Evolutionary conservation across 1,139 yeast species (phyloP).

Genomic region (Pichia sp.): DNA sequence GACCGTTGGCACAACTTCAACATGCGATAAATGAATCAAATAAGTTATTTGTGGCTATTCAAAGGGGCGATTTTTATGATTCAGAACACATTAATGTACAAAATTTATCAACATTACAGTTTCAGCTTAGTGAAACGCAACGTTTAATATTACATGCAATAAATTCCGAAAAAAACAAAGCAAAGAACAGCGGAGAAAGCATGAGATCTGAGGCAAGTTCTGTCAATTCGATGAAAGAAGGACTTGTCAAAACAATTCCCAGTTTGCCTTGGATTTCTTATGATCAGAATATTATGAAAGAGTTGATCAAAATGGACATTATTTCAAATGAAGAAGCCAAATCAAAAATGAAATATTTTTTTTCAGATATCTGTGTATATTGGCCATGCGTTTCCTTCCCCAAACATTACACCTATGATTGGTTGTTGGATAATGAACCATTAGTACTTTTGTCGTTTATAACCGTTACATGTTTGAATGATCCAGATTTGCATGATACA

Average conservation of each 20-base stretch:
- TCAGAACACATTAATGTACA: conserved; percentile 19
- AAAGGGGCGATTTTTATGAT: conserved; percentile 14
- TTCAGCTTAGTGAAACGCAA: conserved; percentile 29
- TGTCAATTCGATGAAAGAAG: conserved; percentile 32
- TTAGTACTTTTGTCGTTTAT: conserved; percentile 42
- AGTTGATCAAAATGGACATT: conserved; percentile 34
- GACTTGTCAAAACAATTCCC: conserved; percentile 30
- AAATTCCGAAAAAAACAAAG: conserved; percentile 11
- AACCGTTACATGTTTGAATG: conserved; percentile 44
- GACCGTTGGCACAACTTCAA: conserved; percentile 27
- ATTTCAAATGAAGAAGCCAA: conserved; percentile 29
- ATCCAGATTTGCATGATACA: conserved; percentile 38
- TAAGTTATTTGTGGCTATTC: conserved; percentile 20
- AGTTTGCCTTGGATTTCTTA: conserved; percentile 37
- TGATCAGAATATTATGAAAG: conserved; percentile 38
- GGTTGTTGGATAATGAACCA: conserved; percentile 39
- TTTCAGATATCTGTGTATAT: conserved; percentile 37
- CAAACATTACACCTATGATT: conserved; percentile 34
- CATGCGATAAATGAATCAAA: conserved; percentile 22
- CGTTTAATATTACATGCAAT: conserved; percentile 27
- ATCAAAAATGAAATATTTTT: conserved; percentile 34
- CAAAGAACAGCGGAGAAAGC: conserved; percentile 2
- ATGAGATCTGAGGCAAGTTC: conserved; percentile 23
- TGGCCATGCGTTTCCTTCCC: conserved; percentile 47
- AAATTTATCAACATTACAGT: conserved; percentile 23